Base-by-base conservation (phyloP, 1,139 yeast genomes). In the Blastobotrys apis region DNA sequence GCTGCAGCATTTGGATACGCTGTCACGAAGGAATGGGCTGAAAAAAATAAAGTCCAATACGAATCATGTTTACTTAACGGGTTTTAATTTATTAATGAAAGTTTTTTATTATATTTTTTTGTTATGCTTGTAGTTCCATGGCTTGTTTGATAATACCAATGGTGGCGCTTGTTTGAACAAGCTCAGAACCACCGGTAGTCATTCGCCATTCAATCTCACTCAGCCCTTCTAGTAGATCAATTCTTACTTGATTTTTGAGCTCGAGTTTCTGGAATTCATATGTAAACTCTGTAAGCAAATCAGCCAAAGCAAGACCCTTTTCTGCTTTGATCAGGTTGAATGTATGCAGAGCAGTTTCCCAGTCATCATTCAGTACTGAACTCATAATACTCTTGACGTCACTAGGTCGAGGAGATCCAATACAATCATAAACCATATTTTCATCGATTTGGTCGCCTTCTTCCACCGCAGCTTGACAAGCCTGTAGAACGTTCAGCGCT, bases 351-450 rank as follows among this genome's bases (percentile, higher is more conserved):
- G 95, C 78, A 3, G 90, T 79, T 17, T 85, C 75, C 95, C 97
- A 90, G 59, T 88, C 95, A 50, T 87, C 95, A 54, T 80, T 80
- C 60, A 94, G 69, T 29, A 92, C 79, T 5, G 92, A 76, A 53
- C 83, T 82, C 50, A 92, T 69, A 9, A 87, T 81, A 0, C 79
- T 70, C 56, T 84, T 85, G 27, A 92, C 75, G 55, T 90, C 97
- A 38, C 73, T 74, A 1, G 98, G 98, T 53, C 84, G 84, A 2
- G 98, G 97, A 0, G 95, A 90, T 2, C 99, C 99, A 40, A 94
- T 81, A 64, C 97, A 90, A 55, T 90, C 95, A 63, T 86, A 94
- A 30, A 94, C 81, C 80, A 85, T 82, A 46, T 78, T 78, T 37
- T 74, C 76, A 27, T 82, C 77, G 32, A 90, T 81, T 22, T 59